Base-by-base conservation (phyloP, 148 eudicot species). In the Euryodendron excelsum region DNA sequence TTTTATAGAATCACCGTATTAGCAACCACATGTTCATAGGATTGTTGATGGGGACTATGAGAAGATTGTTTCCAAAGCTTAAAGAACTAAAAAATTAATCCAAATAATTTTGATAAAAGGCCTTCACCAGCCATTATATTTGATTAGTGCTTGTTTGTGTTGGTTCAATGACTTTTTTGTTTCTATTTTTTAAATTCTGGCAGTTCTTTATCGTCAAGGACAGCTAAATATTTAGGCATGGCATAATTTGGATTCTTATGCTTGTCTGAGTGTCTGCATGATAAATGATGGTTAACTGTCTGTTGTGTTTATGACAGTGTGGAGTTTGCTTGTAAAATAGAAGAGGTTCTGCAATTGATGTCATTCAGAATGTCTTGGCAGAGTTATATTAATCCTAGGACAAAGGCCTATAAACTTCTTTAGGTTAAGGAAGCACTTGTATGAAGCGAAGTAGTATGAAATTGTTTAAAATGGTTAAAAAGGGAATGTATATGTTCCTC, bases 201-300 rank as follows among this genome's bases (percentile, higher is more conserved):
- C 7, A 48, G 53, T 17, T 20, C 15, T 53, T 3, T 20, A 53
- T 17, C 21, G 18, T 59, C 30, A 25, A 59, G 63, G 30, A 25
- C 30, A 59, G 23, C 30, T 25, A 59, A 59, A 59, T n/a, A 59
- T 10, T 17, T 53, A 20, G 18, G 58, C 18, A 4, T 55, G 23
- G 59, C 17, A 21, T 55, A 30, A 59, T 59, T 25, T 7, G 63
- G 63, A 25, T 25, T 59, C 11, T 59, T 59, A 23, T 59, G 31
- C 30, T 59, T 23, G 63, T 25, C n/a, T n/a, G n/a, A n/a, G n/a
- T n/a, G n/a, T n/a, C 63, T 59, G 63, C 63, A 59, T 59, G 63
- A 25, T 2, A 59, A 55, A 27, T 59, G 63, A n/a, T 59, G 31
- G 8, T 59, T 59, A 23, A 59, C 11, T 13, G 3, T 59, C 63